Base-by-base conservation (phyloP, 108 stramenopile species). In the Pseudonitzschia multistriata region DNA sequence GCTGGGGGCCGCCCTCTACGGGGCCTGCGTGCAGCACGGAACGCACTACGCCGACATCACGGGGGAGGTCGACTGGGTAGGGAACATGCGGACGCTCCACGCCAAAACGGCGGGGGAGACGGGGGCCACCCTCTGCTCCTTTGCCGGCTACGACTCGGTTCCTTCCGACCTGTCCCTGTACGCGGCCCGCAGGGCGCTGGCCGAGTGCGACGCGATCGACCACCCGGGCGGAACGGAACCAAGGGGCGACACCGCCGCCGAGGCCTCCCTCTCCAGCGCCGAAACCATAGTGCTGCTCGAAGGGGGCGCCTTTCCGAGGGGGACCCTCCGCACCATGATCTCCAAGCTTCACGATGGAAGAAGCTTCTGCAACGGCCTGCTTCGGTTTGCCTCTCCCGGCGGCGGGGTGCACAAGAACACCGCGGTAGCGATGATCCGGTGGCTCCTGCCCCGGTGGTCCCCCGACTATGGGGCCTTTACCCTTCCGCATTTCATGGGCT, bases 1-100 rank as follows among this genome's bases (percentile, higher is more conserved):
- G 36, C 96, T 93, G 71, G 92, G 93, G 19, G 66, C 67, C 6
- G 65, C 67, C 39, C 71, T 97, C 24, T 96, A 97, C 19, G 75
- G 73, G 3, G 85, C 85, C 6, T 97, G 97, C 68, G 96, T 81
- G 7, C 49, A 76, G 53, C 34, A 64, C 59, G 97, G 97, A 19
- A 82, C 92, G 13, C 81, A 96, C 78, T 96, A 94, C 76, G 79
- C 78, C 10, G 98, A 99, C 74, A 90, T 97, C 54, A 97, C 97
- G 1, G 96, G 97, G 5, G 97, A 99, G 79, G 80, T 86, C 6
- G 37, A 68, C 10, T 98, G 96, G 96, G 93, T 80, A 42, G 77
- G 78, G 33, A 69, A 77, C 24, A 92, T 94, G 92, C 77, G 89
- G 48, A 62, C 68, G 52, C 49, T 66, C 33, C 87, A 88, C 49